Base-by-base conservation (phyloP, 1,139 yeast genomes). In the Kodamaea derodonti region DNA sequence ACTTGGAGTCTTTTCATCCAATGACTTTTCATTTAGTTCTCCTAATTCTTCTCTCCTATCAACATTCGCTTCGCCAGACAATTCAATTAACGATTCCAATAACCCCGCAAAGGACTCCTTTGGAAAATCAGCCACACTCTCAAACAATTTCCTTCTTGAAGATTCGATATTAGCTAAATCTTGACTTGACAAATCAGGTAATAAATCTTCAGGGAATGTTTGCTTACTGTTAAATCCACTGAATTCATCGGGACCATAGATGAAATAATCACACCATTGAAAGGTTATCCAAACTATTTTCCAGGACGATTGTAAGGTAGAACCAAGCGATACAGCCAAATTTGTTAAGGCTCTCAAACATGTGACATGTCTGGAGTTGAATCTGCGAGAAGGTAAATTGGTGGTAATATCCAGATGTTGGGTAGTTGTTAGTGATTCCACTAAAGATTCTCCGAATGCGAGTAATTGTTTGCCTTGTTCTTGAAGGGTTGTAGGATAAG, bases 291-390 rank as follows among this genome's bases (percentile, higher is more conserved):
- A 67, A 10, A 87, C 60, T 18, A 78, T 71, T 14, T 60, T 58
- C 97, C 97, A 92, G 20, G 86, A 77, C 1, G 60, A 54, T 7
- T 72, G 73, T 14, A 90, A 65, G 0, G 80, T 73, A 0, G 90
- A 74, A 0, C 96, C 97, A 18, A 90, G 58, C 0, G 95, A 84
- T 3, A 81, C 70, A 0, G 92, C 90, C 31, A 92, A 63, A 41
- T 86, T 84, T 3, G 81, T 63, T 30, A 90, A 58, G 0, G 95
- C 96, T 32, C 95, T 66, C 30, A 86, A 75, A 47, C 95, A 80
- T n/a, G 80, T 69, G 3, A 84, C 70, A 49, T 87, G 83, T 35
- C 94, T 65, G 0, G 83, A 60, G 43, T 78, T 78, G 37, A 81
- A 62, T 30, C 52, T 63, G 42, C 81, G 62, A 4, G 75, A 57